Percentiles rank a stretch among this genome's conserved stretches.
phyloP scores from a whole-genome alignment of 2,329 filamentous ascomycete species.

The Bipolaris gigantea region DNA sequence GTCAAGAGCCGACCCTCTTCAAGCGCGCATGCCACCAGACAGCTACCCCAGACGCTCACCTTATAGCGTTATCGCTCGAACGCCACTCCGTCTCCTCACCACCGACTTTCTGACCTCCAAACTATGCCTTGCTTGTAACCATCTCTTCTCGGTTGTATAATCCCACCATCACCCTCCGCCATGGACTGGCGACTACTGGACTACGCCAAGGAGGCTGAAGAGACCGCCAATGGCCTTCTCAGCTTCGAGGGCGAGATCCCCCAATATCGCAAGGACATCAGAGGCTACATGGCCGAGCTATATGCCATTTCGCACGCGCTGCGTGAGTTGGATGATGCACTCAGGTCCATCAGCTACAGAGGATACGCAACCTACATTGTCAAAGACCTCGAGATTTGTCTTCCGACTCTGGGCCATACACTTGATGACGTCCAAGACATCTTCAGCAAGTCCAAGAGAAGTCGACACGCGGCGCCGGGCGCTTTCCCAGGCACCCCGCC shows the following conservation, averaged over 20 bases:
- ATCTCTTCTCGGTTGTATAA: conserved; percentile 25
- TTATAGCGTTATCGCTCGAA: conserved; percentile 33
- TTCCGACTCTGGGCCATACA: conserved; percentile 55
- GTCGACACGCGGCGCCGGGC: conserved; percentile 30
- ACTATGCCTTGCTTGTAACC: conserved; percentile 21
- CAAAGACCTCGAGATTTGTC: conserved; percentile 53
- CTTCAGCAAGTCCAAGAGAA: conserved; percentile 44
- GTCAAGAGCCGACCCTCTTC: conserved; percentile 37
- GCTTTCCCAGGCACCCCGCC: conserved; percentile 45
- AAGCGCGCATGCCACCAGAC: conserved; percentile 27
- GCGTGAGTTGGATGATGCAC: conserved; percentile 51
- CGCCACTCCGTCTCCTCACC: conserved; percentile 12
- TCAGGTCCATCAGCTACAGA: conserved; percentile 47
- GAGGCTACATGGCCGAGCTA: conserved; percentile 56
- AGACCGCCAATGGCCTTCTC: conserved; percentile 55
- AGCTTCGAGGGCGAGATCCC: conserved; percentile 55
- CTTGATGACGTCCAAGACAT: conserved; percentile 53
- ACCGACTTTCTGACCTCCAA: conserved; percentile 15
- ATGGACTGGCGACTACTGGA: conserved; percentile 46
- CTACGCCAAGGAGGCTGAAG: conserved; percentile 54
- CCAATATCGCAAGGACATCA: conserved; percentile 56
- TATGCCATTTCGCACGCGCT: conserved; percentile 58
- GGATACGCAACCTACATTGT: conserved; percentile 43
- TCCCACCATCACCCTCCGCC: conserved; percentile 31
- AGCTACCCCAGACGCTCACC: conserved; percentile 33